Evolutionary conservation across 805 yeast species (phyloP), one percentile per base, ranked within the genome.

Genomic region (Saturnispora dispora): DNA sequence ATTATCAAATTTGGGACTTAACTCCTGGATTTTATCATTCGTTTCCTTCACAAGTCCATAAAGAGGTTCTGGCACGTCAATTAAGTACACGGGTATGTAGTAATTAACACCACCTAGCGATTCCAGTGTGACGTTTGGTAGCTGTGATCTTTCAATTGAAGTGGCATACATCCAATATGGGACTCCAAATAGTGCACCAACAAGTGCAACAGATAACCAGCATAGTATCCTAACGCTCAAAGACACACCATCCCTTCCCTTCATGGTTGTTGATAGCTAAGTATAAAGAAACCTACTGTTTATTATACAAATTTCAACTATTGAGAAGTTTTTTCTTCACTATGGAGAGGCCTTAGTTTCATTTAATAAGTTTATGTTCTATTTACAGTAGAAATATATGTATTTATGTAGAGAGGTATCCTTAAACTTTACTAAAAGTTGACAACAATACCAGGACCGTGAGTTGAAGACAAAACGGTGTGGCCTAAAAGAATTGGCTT

Each of bases 381-480:
- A 48, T 48, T 41, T 44, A 36, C 18, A 43, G 36, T 42, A 27
- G 45, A 40, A 35, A 39, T 43, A 48, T 28, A 36, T 17, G 35
- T 36, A n/a, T 36, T 15, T 36, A n/a, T 36, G 20, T 36, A 30
- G 13, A 30, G n/a, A 30, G 33, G 33, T 11, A 13, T 37, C 41
- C 5, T 37, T 6, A 17, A n/a, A 11, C 13, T 20, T 17, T 10
- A 35, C 57, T 57, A 67, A 53, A 77, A 71, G 63, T 78, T 75
- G 47, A 89, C 81, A 33, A 84, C 83, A 47, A 88, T 75, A 35
- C 88, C 83, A 1, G 96, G 96, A 22, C 95, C 91, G 60, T 76
- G 78, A 10, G 95, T 84, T 42, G 88, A 77, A 37, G 82, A 72
- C 52, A 89, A 65, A 23, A 75, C 74, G 18, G 93, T 77, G 58